Conservation (phyloP, 345 rosid species). For the Citrus sp. region DNA sequence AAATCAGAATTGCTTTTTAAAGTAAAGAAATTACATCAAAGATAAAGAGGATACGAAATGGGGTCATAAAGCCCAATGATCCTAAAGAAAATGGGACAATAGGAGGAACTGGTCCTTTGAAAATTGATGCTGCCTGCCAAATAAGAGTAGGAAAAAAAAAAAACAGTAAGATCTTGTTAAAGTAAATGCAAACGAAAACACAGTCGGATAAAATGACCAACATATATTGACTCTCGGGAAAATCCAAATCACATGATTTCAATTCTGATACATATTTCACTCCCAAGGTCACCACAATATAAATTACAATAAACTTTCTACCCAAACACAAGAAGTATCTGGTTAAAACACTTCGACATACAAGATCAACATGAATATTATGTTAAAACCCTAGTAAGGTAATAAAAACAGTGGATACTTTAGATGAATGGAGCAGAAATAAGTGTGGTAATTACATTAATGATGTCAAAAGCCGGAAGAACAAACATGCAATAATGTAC, state of each 20-base stretch:
- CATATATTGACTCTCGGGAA: neutral
- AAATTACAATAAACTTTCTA: constrained; percentile 1
- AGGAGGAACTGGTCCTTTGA: constrained; percentile 99
- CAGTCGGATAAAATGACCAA: neutral
- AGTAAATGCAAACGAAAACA: constrained; percentile 7
- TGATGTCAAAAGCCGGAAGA: neutral
- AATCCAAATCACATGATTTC: neutral
- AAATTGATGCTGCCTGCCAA: constrained; percentile 95
- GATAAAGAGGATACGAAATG: constrained; percentile 79
- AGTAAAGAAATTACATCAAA: neutral
- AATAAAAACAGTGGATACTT: neutral
- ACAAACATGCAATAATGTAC: neutral
- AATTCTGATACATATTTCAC: neutral
- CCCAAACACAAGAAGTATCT: neutral
- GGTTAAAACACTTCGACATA: neutral
- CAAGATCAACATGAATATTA: neutral
- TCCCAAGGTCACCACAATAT: neutral
- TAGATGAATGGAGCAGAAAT: neutral
- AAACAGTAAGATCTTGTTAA: constrained; percentile 7
- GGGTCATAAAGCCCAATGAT: constrained; percentile 99
- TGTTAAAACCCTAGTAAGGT: neutral
- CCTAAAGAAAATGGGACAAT: constrained; percentile 94
- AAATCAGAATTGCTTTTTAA: neutral
- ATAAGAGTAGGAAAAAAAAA: neutral
- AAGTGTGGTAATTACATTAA: neutral